phyloP scores from a whole-genome alignment of 257 asterid genomes.

The Primulina eburnea region DNA sequence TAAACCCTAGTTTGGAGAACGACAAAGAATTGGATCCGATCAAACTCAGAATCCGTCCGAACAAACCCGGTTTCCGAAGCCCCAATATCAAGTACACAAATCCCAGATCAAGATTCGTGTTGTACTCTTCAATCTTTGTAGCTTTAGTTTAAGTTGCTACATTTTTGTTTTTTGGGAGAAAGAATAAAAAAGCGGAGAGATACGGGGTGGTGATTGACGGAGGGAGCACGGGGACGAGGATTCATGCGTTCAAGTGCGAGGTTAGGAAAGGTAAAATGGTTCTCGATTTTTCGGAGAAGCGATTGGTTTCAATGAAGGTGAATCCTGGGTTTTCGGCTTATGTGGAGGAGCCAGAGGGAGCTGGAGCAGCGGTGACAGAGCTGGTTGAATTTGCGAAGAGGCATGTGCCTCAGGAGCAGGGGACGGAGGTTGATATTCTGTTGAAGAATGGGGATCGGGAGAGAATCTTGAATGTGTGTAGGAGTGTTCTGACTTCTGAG shows the following conservation, averaged over 20 bases:
- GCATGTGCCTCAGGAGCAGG: slow-evolving; percentile 62
- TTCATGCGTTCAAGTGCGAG: slow-evolving; percentile 76
- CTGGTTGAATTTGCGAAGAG: slow-evolving; percentile 78
- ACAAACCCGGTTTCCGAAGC: slow-evolving; percentile 50
- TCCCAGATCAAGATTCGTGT: slow-evolving; percentile 37
- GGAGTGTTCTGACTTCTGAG: slow-evolving; percentile 58
- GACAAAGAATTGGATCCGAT: slow-evolving; percentile 60
- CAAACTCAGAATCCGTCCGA: slow-evolving; percentile 58
- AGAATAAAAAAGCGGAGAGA: slow-evolving; percentile 25
- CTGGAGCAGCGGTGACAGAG: slow-evolving; percentile 47
- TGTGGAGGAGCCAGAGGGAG: slow-evolving; percentile 61
- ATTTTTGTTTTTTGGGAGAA: slow-evolving; percentile 45
- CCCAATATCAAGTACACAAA: slow-evolving; percentile 39
- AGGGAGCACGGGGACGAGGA: slow-evolving; percentile 96
- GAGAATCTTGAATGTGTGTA: slow-evolving; percentile 67
- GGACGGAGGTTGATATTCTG: slow-evolving; percentile 74
- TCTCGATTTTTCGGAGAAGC: slow-evolving; percentile 65
- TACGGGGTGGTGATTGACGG: slow-evolving; percentile 90
- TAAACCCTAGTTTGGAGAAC: slow-evolving; percentile 39
- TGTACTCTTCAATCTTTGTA: slow-evolving; percentile 38
- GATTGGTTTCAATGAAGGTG: slow-evolving; percentile 78
- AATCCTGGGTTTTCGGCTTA: slow-evolving; percentile 81
- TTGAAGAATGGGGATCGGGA: slow-evolving; percentile 57
- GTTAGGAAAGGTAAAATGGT: slow-evolving; percentile 51
- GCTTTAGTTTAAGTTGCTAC: slow-evolving; percentile 49